Percentiles rank a stretch among this genome's conserved stretches.
Evolutionary conservation across 2,329 filamentous ascomycete genomes (phyloP).

Genomic region (Calcarisporium arbuscula): DNA sequence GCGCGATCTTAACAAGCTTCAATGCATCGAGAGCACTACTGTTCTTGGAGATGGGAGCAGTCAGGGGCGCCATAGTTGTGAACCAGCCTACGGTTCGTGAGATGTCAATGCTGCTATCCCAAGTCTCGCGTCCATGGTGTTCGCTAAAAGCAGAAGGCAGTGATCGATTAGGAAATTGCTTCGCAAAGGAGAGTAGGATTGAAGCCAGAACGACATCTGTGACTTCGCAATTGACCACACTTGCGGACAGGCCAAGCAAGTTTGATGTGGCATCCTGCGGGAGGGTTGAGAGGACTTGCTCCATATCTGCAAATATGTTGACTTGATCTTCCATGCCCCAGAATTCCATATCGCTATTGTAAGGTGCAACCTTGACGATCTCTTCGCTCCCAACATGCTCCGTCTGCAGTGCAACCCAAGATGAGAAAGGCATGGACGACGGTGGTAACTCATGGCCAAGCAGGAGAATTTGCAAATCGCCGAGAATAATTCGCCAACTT

Average conservation of each 20-base stretch:
- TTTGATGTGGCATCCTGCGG: constrained; percentile 4
- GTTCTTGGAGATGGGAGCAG: background rate
- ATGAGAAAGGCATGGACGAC: background rate
- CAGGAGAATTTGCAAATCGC: constrained; percentile 33
- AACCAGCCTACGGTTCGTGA: constrained; percentile 30
- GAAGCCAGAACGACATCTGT: constrained; percentile 23
- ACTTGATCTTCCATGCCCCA: constrained; percentile 5
- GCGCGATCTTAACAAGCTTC: background rate
- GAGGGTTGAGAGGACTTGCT: constrained; percentile 5
- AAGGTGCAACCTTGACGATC: constrained; percentile 7
- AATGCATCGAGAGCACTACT: background rate
- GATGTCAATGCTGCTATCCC: constrained; percentile 19
- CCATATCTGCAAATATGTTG: background rate
- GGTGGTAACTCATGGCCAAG: background rate
- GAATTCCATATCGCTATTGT: background rate
- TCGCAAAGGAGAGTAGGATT: constrained; percentile 15
- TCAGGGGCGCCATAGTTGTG: constrained; percentile 22
- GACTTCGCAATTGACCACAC: constrained; percentile 18
- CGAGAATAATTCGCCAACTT: constrained; percentile 34
- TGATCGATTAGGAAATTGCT: constrained; percentile 18
- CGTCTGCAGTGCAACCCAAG: background rate
- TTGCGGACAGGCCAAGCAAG: constrained; percentile 10
- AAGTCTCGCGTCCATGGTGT: constrained; percentile 26
- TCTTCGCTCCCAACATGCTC: background rate
- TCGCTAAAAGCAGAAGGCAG: constrained; percentile 22